These are phyloP conservation scores for Xylaria sp. DNA, from an alignment of 495 filamentous ascomycete species.

Conservation along the genomic window DNA sequence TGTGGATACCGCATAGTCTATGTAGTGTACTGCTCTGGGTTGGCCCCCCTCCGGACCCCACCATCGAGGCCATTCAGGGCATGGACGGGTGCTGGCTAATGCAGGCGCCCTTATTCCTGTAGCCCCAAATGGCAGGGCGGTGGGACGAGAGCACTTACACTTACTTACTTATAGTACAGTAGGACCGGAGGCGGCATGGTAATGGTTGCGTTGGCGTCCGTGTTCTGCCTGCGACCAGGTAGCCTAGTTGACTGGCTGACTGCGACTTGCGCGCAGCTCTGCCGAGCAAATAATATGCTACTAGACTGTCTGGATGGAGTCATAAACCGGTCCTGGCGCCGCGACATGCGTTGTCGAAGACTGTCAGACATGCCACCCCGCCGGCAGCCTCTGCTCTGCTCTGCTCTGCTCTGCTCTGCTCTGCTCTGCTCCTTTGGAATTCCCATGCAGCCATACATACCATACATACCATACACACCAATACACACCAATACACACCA, in stretches of 20 bases:
- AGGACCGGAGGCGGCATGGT: not conserved
- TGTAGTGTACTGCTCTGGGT: constrained; percentile 2
- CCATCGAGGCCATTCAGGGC: constrained; percentile 3
- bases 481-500: too few relatives aligned
- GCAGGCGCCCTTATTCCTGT: constrained; percentile 14
- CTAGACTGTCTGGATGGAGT: constrained; percentile 1
- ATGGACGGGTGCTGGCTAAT: constrained; percentile 20
- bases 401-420: too few relatives aligned
- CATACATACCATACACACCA: too few relatives aligned
- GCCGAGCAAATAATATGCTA: constrained; percentile 7
- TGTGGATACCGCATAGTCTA: constrained; percentile 4
- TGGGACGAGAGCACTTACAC: not conserved
- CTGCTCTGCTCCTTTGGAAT: constrained; percentile 12
- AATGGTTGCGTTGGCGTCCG: constrained; percentile 18
- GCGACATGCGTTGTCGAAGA: constrained; percentile 10
- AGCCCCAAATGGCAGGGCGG: constrained; percentile 5
- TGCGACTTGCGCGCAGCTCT: constrained; percentile 4
- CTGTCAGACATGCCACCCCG: not conserved
- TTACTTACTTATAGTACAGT: too few relatives aligned
- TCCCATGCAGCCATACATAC: not conserved
- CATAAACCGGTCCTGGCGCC: constrained; percentile 17
- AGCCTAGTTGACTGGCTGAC: not conserved
- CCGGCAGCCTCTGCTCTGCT: not conserved
- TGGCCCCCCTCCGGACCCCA: not conserved
- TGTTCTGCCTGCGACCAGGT: not conserved